Conservation (phyloP, 2,329 filamentous ascomycete species). For the Penicillium aurantiogriseum region DNA sequence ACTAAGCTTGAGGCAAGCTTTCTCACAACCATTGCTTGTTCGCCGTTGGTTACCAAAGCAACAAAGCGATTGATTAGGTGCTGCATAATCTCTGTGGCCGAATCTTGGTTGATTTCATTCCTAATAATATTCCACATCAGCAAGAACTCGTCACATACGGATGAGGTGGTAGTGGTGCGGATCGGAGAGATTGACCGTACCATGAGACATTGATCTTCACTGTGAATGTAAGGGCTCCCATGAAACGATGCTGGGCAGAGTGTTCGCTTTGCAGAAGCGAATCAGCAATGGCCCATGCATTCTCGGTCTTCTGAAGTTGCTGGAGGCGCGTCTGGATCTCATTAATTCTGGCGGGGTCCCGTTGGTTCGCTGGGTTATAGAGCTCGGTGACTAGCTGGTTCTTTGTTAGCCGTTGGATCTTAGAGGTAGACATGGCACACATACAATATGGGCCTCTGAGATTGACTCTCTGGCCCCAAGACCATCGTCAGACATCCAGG, state of each 20-base stretch:
- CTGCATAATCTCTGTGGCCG: conserved; percentile 37
- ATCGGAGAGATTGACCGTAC: conserved; percentile 44
- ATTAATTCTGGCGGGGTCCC: conserved; percentile 43
- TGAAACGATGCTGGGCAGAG: conserved; percentile 75
- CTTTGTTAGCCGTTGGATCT: conserved; percentile 9
- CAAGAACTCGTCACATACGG: neutral
- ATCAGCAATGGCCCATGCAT: conserved; percentile 84
- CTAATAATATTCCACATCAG: conserved; percentile 19
- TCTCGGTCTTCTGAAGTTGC: conserved; percentile 70
- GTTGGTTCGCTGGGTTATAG: conserved; percentile 47
- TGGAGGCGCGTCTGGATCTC: conserved; percentile 73
- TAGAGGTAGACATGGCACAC: neutral
- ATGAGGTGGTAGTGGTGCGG: too few relatives aligned
- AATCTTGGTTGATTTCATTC: conserved; percentile 37
- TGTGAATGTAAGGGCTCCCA: conserved; percentile 87
- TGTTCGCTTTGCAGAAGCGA: conserved; percentile 67
- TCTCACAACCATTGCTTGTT: conserved; percentile 44
- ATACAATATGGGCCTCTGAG: conserved; percentile 19
- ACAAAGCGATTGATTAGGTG: conserved; percentile 46
- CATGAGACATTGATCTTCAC: conserved; percentile 93
- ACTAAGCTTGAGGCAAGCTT: conserved; percentile 48
- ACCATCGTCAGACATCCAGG: conserved; percentile 9
- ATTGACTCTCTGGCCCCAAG: conserved; percentile 10
- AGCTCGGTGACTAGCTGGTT: conserved; percentile 42
- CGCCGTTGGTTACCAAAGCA: conserved; percentile 38